Conservation (phyloP, 1,284 basidiomycete species). For the Ceratobasidium sp. region DNA sequence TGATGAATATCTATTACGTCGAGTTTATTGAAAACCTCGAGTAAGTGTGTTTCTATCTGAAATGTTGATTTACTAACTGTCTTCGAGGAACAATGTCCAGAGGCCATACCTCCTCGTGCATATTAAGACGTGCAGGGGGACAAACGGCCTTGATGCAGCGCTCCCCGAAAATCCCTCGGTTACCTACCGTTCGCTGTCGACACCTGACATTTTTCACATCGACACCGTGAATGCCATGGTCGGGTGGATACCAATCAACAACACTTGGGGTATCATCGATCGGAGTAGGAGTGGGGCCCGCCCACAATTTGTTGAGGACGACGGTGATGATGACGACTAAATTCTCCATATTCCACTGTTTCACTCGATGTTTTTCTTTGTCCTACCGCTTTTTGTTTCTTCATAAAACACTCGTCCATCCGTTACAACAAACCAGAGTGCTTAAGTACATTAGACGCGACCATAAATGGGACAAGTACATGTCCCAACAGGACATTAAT, state of each 20-base stretch:
- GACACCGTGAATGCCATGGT: constrained; percentile 1
- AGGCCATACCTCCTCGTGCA: constrained; percentile 11
- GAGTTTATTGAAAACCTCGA: constrained; percentile 4
- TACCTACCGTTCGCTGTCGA: neutral
- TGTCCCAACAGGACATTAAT: neutral
- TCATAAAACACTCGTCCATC: neutral
- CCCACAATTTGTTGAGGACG: constrained; percentile 7
- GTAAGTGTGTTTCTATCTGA: constrained; percentile 6
- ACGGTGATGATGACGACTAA: neutral
- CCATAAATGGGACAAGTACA: neutral
- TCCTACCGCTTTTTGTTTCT: neutral
- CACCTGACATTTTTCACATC: constrained; percentile 7
- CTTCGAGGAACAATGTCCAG: constrained; percentile 5
- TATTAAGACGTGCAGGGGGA: constrained; percentile 2
- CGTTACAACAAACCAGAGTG: neutral
- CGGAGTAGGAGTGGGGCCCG: constrained; percentile 7
- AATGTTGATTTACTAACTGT: neutral
- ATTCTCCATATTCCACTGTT: too few species aligned
- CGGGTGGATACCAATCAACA: constrained; percentile 5
- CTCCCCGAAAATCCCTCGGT: constrained; percentile 3
- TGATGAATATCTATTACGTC: constrained; percentile 20
- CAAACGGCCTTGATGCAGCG: constrained; percentile 19
- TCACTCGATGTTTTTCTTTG: neutral
- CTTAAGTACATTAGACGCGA: neutral
- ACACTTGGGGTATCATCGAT: constrained; percentile 30